Conservation (phyloP, 1,284 basidiomycete genomes). For the Tilletia horrida region DNA sequence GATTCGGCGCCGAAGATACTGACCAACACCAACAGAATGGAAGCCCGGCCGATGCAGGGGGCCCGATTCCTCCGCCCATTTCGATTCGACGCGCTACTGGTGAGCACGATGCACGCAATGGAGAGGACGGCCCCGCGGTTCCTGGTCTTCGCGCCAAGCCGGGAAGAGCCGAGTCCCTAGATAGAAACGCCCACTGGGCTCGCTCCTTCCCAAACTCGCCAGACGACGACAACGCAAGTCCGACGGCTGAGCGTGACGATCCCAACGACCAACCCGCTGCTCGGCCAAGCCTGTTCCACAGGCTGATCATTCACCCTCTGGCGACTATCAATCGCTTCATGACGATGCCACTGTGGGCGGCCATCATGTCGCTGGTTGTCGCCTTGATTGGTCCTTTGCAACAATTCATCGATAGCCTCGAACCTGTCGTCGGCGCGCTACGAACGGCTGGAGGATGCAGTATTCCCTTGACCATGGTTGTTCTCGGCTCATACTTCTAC, state of each 20-base stretch:
- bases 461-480: slow-evolving; percentile 81
- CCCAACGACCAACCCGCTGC: slow-evolving; percentile 17
- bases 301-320: slow-evolving; percentile 6
- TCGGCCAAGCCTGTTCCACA: background rate
- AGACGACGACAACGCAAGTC: slow-evolving; percentile 26
- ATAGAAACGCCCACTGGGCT: slow-evolving; percentile 27
- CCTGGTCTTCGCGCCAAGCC: slow-evolving; percentile 12
- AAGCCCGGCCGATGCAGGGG: background rate
- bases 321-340: slow-evolving; percentile 69
- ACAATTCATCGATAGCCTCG: slow-evolving; percentile 47
- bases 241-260: background rate
- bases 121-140: slow-evolving; percentile 5
- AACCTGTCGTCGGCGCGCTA: slow-evolving; percentile 57
- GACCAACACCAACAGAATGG: background rate
- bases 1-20: slow-evolving; percentile 10
- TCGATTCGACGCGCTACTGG: slow-evolving; percentile 35
- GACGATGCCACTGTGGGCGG: slow-evolving; percentile 65
- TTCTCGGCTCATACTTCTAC: slow-evolving; percentile 83
- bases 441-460: slow-evolving; percentile 56
- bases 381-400: slow-evolving; percentile 71
- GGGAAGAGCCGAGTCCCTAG: slow-evolving; percentile 24
- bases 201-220: slow-evolving; percentile 44
- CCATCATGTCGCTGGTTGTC: slow-evolving; percentile 73
- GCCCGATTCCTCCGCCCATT: slow-evolving; percentile 25
- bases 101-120: slow-evolving; percentile 22